A percentile compares a stretch with the other conserved stretches of the same genome.
Conservation (phyloP, 306 rosid genomes). For the Hippophae rhamnoides region DNA sequence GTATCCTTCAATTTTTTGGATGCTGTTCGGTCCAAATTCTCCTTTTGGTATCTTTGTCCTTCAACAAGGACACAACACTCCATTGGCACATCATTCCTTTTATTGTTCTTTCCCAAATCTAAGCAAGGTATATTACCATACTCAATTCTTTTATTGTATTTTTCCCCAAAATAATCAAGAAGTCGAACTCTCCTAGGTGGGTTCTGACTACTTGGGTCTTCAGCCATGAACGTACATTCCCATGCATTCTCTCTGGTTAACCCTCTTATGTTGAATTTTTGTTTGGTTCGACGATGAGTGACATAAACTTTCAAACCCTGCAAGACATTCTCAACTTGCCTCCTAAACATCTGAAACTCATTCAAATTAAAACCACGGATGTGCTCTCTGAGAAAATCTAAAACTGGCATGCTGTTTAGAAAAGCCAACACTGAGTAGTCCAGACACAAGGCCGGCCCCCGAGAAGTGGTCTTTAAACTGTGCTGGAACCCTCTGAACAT, state of each 20-base stretch:
- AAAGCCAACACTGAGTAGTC: conserved; percentile 73
- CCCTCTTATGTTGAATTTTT: conserved; percentile 35
- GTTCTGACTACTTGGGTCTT: conserved; percentile 26
- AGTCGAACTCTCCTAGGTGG: conserved; percentile 27
- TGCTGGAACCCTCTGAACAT: conserved; percentile 53
- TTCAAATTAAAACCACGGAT: conserved; percentile 26
- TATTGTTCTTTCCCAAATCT: conserved; percentile 50
- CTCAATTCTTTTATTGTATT: conserved; percentile 36
- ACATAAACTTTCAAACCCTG: conserved; percentile 49
- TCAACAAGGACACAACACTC: conserved; percentile 63
- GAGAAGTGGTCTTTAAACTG: conserved; percentile 48
- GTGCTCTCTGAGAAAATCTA: conserved; percentile 39
- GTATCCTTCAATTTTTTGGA: conserved; percentile 28
- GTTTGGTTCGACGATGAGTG: conserved; percentile 53
- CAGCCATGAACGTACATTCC: conserved; percentile 33
- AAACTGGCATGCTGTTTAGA: conserved; percentile 38
- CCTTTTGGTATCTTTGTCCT: conserved; percentile 65
- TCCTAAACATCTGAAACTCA: conserved; percentile 28
- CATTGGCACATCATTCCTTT: conserved; percentile 52
- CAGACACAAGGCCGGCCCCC: conserved; percentile 53
- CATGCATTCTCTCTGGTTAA: conserved; percentile 30
- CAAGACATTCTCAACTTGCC: conserved; percentile 25
- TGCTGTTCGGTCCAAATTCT: conserved; percentile 31
- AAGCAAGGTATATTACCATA: conserved; percentile 58
- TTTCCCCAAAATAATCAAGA: conserved; percentile 44